A percentile compares a stretch with the other conserved stretches of the same genome.
Evolutionary conservation across 225 moss, liverwort and hornwort genomes (phyloP).

Genomic region (Straminergon stramineum): DNA sequence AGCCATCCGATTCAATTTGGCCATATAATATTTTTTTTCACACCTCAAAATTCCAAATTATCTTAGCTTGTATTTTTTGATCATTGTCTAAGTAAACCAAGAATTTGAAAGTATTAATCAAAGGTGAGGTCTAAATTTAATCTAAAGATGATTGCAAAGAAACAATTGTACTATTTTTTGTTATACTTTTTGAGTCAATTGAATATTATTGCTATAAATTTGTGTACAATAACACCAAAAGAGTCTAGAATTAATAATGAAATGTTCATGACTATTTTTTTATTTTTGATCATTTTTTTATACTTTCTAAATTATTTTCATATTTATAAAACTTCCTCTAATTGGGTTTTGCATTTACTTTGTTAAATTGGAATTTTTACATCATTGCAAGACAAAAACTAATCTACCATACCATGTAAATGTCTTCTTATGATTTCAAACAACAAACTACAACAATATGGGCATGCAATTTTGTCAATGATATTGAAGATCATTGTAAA

Average conservation of each 20-base stretch:
- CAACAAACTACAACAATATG: background rate
- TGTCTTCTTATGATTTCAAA: background rate
- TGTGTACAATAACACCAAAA: background rate
- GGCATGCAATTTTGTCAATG: background rate
- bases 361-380: background rate
- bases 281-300: background rate
- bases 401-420: background rate
- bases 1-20: background rate
- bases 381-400: background rate
- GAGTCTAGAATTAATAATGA: fast-evolving
- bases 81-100: too few relatives aligned
- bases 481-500: background rate
- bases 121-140: too few relatives aligned
- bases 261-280: background rate
- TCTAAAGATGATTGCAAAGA: too few relatives aligned
- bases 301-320: background rate
- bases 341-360: background rate
- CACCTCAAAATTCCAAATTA: background rate
- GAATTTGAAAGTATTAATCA: too few relatives aligned
- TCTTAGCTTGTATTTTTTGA: too few relatives aligned
- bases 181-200: background rate
- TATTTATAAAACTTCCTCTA: too few relatives aligned
- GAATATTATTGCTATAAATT: background rate
- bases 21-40: background rate
- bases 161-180: too few relatives aligned